Percentiles rank a stretch among this genome's conserved stretches.
These are phyloP conservation scores for Dendrocalamus sinicus DNA, from an alignment of 176 grass and related monocot species.

Conservation along the genomic window DNA sequence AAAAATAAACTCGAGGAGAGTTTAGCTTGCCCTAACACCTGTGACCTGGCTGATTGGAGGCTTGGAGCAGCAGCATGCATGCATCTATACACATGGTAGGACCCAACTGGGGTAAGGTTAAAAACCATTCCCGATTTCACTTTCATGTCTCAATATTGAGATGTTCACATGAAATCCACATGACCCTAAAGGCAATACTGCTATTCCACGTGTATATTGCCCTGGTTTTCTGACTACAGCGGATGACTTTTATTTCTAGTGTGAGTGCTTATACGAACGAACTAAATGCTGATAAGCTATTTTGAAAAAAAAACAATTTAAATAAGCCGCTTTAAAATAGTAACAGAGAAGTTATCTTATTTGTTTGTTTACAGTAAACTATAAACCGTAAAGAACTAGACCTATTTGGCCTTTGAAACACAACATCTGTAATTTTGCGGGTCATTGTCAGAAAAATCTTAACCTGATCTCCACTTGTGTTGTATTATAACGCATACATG, in stretches of 20 bases:
- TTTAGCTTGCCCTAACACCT: slow-evolving; percentile 28
- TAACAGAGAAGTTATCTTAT: no score
- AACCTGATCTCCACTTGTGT: not conserved
- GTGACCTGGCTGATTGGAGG: slow-evolving; percentile 29
- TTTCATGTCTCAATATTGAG: slow-evolving; percentile 11
- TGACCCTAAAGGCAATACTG: no score
- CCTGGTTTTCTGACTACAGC: no score
- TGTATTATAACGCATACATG: not conserved
- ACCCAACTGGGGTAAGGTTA: slow-evolving; percentile 9
- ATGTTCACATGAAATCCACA: not conserved
- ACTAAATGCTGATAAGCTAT: no score
- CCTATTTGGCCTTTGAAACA: no score
- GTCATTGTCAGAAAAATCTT: slow-evolving; percentile 32
- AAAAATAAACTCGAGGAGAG: not conserved
- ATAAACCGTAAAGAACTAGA: no score
- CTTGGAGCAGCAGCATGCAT: not conserved
- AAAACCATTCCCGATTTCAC: slow-evolving; percentile 11
- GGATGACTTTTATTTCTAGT: no score
- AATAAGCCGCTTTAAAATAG: no score
- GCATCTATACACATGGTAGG: slow-evolving; percentile 40
- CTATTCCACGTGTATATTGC: no score
- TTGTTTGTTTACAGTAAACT: no score
- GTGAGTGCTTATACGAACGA: no score
- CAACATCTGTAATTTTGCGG: not conserved
- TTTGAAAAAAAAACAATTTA: no score